Evolutionary conservation across 2,329 filamentous ascomycete species (phyloP), one percentile per base, ranked within the genome.

Genomic region (Fusarium chaquense): DNA sequence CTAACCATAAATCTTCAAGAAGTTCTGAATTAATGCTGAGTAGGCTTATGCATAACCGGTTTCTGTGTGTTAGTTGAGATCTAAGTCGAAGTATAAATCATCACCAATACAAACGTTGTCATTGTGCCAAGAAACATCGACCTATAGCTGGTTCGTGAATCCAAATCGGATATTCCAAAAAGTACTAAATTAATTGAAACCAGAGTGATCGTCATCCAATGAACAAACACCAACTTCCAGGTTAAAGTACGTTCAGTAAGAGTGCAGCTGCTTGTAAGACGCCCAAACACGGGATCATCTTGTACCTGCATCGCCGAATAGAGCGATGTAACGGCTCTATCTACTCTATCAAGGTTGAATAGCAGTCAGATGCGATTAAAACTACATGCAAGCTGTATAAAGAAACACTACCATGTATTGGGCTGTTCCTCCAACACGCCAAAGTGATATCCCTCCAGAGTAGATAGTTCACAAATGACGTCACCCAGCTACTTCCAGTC

Each of bases 251-350:
- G 11, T n/a, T 12, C 4, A 43, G 0, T 22, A 32, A 26, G 13
- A 22, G 5, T 9, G 32, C 32, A 45, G 49, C 41, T 61, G 54
- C 49, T 56, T 43, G 62, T 13, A 63, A 32, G 28, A 47, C 28
- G 41, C 24, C 36, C 30, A 63, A 36, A 43, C 41, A 57, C 35
- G 18, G 24, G n/a, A 40, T 28, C 44, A 20, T 57, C n/a, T 15
- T 58, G 58, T 63, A 63, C 58, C 61, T 63, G 61, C 49, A 53
- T 63, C 20, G 13, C 43, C 32, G 40, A n/a, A 28, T 3, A 55
- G 22, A 44, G 47, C 62, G 38, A 65, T 65, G 51, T 52, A 63
- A 49, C 61, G 32, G 26, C 30, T 44, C 16, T 2, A 12, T 36
- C 20, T 7, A 33, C 16, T n/a, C 10, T 5, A 10, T 18, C 8